Conservation (phyloP, 192 early-diverging fungal genomes). For the Funneliformis mosseae region DNA sequence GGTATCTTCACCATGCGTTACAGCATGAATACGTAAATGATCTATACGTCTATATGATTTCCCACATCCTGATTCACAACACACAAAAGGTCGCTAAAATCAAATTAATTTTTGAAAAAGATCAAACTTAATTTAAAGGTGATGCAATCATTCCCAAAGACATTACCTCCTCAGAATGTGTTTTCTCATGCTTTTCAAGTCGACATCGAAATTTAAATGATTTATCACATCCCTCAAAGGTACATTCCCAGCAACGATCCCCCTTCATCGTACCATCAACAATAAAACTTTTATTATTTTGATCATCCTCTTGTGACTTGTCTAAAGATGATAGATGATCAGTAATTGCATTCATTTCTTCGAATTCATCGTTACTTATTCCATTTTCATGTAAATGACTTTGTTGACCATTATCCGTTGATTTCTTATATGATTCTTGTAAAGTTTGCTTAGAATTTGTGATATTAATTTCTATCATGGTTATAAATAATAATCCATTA, state of each 20-base stretch:
- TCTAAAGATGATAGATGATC: background rate
- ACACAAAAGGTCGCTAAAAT: constrained; percentile 13
- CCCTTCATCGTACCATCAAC: background rate
- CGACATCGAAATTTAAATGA: background rate
- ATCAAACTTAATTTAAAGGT: background rate
- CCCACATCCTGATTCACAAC: background rate
- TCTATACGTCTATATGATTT: constrained; percentile 19
- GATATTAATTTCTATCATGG: background rate
- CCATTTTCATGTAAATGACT: background rate
- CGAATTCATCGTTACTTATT: background rate
- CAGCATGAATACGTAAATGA: constrained; percentile 10
- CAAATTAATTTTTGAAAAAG: constrained; percentile 3
- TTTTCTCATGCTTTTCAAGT: constrained; percentile 6
- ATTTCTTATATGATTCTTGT: background rate
- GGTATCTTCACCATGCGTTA: background rate
- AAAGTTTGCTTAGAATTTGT: background rate
- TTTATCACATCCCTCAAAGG: constrained; percentile 22
- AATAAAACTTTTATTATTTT: background rate
- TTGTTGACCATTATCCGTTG: background rate
- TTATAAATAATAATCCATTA: background rate
- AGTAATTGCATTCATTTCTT: too few relatives aligned
- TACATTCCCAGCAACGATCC: constrained; percentile 5
- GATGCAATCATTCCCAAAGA: background rate
- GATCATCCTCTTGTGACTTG: background rate
- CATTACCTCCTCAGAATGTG: constrained; percentile 16